These are phyloP conservation scores for Gaillardinia entomophila DNA, from an alignment of 805 yeast species.

Conservation along the genomic window DNA sequence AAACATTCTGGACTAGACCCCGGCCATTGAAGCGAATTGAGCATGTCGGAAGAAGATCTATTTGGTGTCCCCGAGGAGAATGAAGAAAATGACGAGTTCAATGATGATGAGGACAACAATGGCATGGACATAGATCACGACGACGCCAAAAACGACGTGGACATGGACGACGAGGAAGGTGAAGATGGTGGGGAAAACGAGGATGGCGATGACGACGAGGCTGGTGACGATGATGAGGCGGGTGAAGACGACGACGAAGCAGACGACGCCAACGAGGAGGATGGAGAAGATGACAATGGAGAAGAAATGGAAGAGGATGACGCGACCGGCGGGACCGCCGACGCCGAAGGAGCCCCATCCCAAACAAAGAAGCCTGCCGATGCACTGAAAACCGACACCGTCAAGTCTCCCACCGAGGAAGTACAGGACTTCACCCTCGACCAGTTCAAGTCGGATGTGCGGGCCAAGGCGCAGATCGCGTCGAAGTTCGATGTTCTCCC, in stretches of 20 bases:
- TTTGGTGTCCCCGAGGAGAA: constrained; percentile 15
- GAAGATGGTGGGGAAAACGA: constrained; percentile 17
- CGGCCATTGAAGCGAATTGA: too few species aligned
- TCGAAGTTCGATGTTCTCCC: constrained; percentile 70
- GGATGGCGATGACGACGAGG: constrained; percentile 15
- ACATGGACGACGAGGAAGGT: constrained; percentile 14
- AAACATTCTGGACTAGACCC: too few species aligned
- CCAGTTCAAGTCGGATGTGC: constrained; percentile 20
- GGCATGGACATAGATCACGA: constrained; percentile 8
- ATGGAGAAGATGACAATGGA: constrained; percentile 13
- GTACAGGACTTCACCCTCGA: constrained; percentile 1
- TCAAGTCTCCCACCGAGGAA: constrained; percentile 1
- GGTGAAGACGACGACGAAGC: constrained; percentile 21
- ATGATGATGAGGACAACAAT: constrained; percentile 7
- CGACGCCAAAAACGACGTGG: constrained; percentile 13
- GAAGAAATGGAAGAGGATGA: constrained; percentile 11
- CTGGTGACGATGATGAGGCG: constrained; percentile 19
- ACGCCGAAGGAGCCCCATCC: constrained; percentile 1
- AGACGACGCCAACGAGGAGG: constrained; percentile 14
- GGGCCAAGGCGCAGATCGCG: constrained; percentile 44
- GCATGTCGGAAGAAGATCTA: constrained; percentile 20
- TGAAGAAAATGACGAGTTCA: constrained; percentile 11
- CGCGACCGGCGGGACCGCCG: constrained; percentile 8
- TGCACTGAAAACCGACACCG: constrained; percentile 1
- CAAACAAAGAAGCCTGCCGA: constrained; percentile 3